Percentiles rank a stretch among this genome's conserved stretches.
Evolutionary conservation across 2,329 filamentous ascomycete species (phyloP).

Genomic region (Aspergillus ochraceus): DNA sequence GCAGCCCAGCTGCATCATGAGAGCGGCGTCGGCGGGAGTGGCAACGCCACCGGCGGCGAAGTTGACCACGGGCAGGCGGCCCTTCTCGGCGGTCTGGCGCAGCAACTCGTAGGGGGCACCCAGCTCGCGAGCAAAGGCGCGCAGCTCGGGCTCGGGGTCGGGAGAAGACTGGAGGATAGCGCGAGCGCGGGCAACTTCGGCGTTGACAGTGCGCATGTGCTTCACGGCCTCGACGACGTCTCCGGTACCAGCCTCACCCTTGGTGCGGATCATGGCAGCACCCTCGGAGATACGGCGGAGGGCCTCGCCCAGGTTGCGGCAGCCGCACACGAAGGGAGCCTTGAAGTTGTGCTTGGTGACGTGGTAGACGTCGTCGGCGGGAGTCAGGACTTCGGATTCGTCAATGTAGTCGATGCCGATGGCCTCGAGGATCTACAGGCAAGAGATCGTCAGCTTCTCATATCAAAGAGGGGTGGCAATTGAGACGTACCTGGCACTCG

Average conservation of each 20-base stretch:
- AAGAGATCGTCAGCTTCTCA: conserved; percentile 5
- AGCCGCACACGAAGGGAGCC: conserved; percentile 93
- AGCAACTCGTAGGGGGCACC: conserved; percentile 76
- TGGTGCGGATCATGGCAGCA: conserved; percentile 97
- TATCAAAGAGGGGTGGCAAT: background rate
- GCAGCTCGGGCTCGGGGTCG: conserved; percentile 67
- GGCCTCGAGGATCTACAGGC: conserved; percentile 77
- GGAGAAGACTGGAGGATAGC: conserved; percentile 48
- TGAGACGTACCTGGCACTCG: conserved; percentile 72
- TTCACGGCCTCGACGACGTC: conserved; percentile 95
- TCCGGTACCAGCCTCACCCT: conserved; percentile 95
- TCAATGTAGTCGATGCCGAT: conserved; percentile 97
- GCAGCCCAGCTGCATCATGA: conserved; percentile 99
- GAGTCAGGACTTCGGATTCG: conserved; percentile 95
- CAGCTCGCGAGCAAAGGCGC: conserved; percentile 78
- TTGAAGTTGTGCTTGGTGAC: conserved; percentile 83
- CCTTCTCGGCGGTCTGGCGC: conserved; percentile 81
- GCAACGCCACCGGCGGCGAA: conserved; percentile 98
- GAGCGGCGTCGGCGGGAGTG: conserved; percentile 92
- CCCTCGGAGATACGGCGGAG: conserved; percentile 88
- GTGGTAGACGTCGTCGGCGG: conserved; percentile 86
- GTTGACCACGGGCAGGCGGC: conserved; percentile 91
- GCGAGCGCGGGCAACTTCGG: conserved; percentile 73
- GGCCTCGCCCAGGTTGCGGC: conserved; percentile 90
- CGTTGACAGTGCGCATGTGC: conserved; percentile 89